Evolutionary conservation across 805 yeast genomes (phyloP).

Genomic region (Cyberlindnera euphorbiae): DNA sequence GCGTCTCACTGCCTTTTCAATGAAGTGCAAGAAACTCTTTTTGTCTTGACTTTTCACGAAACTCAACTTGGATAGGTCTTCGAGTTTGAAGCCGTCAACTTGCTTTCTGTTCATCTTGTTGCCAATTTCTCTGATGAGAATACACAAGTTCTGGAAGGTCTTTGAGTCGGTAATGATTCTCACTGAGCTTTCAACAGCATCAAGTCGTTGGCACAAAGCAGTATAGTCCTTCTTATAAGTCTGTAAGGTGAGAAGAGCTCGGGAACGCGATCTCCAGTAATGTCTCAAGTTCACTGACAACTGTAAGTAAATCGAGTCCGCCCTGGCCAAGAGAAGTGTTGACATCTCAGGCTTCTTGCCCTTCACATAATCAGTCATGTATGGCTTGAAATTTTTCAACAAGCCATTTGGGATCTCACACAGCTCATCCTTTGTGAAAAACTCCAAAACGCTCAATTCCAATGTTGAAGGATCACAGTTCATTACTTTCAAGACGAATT

Average conservation of each 20-base stretch:
- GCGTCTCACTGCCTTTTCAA: conserved; percentile 81
- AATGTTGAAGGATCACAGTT: conserved; percentile 72
- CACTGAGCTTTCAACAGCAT: conserved; percentile 69
- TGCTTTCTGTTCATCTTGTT: conserved; percentile 97
- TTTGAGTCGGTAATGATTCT: conserved; percentile 60
- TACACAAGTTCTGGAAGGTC: conserved; percentile 67
- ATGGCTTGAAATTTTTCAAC: conserved; percentile 73
- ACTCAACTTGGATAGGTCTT: conserved; percentile 83
- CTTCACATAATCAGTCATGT: conserved; percentile 57
- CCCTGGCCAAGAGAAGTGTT: conserved; percentile 72
- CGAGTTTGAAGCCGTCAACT: conserved; percentile 87
- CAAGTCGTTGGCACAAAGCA: conserved; percentile 63
- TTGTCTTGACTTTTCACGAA: conserved; percentile 89
- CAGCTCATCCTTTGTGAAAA: conserved; percentile 70
- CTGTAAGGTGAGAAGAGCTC: conserved; percentile 69
- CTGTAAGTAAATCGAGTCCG: conserved; percentile 81
- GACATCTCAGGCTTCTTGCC: conserved; percentile 54
- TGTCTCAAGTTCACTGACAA: conserved; percentile 76
- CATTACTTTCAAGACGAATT: conserved; percentile 64
- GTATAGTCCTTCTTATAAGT: conserved; percentile 74
- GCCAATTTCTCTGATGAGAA: conserved; percentile 85
- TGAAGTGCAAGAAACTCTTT: conserved; percentile 84
- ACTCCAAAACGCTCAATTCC: conserved; percentile 72
- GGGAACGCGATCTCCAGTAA: conserved; percentile 90
- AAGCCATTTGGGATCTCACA: conserved; percentile 69